phyloP scores from a whole-genome alignment of 2,329 filamentous ascomycete genomes.

The Stagonosporopsis chrysanthemi region DNA sequence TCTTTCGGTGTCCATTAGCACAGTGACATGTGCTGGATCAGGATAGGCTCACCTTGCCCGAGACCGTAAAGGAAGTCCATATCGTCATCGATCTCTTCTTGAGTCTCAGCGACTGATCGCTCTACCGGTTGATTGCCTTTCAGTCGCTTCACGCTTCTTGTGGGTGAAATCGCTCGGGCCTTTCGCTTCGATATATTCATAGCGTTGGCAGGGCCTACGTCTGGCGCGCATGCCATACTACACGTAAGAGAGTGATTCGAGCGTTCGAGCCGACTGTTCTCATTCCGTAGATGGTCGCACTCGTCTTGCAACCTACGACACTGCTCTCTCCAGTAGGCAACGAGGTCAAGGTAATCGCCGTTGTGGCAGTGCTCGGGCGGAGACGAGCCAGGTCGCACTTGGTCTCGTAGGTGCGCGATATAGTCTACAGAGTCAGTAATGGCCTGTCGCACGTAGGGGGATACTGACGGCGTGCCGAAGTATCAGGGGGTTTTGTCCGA shows the following conservation, averaged over 20 bases:
- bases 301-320: slow-evolving; percentile 34
- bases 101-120: slow-evolving; percentile 18
- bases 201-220: neutral
- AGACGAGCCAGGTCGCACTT: slow-evolving; percentile 37
- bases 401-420: slow-evolving; percentile 44
- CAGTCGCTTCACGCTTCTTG: slow-evolving; percentile 24
- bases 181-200: slow-evolving; percentile 31
- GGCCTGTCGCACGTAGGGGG: neutral
- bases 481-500: slow-evolving; percentile 47
- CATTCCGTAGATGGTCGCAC: slow-evolving; percentile 29
- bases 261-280: slow-evolving; percentile 39
- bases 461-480: slow-evolving; percentile 42
- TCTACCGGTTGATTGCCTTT: slow-evolving; percentile 21
- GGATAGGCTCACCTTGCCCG: slow-evolving; percentile 29
- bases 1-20: slow-evolving; percentile 27
- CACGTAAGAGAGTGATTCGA: slow-evolving; percentile 33
- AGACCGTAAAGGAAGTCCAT: slow-evolving; percentile 37
- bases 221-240: slow-evolving; percentile 2
- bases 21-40: neutral
- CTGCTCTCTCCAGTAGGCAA: slow-evolving; percentile 49
- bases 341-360: slow-evolving; percentile 50
- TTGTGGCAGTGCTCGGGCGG: slow-evolving; percentile 30
- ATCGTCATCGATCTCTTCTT: slow-evolving; percentile 38
- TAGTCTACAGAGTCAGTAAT: slow-evolving; percentile 36
- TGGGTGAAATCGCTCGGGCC: slow-evolving; percentile 17